phyloP scores from a whole-genome alignment of 148 eudicot species.

The Heliosperma pusillum region DNA sequence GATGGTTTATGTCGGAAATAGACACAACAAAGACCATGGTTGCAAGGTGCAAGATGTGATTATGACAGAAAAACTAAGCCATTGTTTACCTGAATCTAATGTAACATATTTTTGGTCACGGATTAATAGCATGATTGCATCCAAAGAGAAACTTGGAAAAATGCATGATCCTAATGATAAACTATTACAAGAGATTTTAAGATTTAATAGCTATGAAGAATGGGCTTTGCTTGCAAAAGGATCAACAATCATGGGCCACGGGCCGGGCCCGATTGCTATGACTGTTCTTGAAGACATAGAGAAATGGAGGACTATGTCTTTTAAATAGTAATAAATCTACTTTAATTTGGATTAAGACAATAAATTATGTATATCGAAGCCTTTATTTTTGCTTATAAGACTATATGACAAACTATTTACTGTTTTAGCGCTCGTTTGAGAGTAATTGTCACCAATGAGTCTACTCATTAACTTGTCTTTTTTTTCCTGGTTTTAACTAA shows the following conservation, averaged over 20 bases:
- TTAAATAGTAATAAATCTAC: too few relatives aligned
- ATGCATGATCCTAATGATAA: slow-evolving; percentile 32
- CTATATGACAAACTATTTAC: too few relatives aligned
- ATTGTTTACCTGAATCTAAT: slow-evolving; percentile 25
- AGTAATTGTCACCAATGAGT: too few relatives aligned
- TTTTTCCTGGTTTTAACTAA: too few relatives aligned
- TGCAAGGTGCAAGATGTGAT: not conserved
- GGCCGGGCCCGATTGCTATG: not conserved
- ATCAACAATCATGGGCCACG: not conserved
- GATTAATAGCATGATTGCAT: slow-evolving; percentile 42
- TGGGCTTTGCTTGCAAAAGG: slow-evolving; percentile 47
- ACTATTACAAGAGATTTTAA: slow-evolving; percentile 42
- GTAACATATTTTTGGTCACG: slow-evolving; percentile 40
- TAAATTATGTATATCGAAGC: too few relatives aligned
- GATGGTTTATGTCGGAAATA: slow-evolving; percentile 54
- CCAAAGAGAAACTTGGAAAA: slow-evolving; percentile 34
- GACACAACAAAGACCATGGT: slow-evolving; percentile 14
- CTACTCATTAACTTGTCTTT: too few relatives aligned
- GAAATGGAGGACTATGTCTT: too few relatives aligned
- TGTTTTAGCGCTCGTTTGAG: too few relatives aligned
- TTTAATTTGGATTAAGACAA: too few relatives aligned
- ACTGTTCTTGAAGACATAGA: not conserved
- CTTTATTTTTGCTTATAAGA: too few relatives aligned
- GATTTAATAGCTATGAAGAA: slow-evolving; percentile 47
- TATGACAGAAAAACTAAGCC: slow-evolving; percentile 18